These are phyloP conservation scores for Corymbia calophylla DNA, from an alignment of 441 rosid species.

Conservation along the genomic window DNA sequence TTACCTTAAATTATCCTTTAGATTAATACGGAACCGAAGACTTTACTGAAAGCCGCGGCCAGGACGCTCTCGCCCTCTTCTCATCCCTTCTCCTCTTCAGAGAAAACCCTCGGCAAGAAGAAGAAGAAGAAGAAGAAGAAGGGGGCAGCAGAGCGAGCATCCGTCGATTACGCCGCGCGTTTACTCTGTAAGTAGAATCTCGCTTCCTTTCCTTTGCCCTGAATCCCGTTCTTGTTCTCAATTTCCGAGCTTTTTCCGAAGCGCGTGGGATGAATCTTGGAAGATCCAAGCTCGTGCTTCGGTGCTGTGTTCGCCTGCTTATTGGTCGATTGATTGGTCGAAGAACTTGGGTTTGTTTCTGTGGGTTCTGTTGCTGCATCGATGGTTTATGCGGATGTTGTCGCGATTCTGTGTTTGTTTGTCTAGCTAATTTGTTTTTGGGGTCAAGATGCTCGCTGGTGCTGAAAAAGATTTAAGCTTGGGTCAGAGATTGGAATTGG, in stretches of 20 bases:
- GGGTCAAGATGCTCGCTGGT: background rate
- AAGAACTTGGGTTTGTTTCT: background rate
- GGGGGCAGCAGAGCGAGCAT: background rate
- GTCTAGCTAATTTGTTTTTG: background rate
- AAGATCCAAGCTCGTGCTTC: background rate
- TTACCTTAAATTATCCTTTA: background rate
- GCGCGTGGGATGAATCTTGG: background rate
- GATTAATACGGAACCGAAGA: background rate
- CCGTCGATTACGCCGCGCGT: background rate
- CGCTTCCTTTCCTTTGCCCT: background rate
- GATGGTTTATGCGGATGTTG: background rate
- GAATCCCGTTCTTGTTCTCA: background rate
- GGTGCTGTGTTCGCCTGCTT: background rate
- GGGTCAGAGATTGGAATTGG: background rate
- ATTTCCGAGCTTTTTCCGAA: background rate
- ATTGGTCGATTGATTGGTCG: background rate
- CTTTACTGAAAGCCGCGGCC: background rate
- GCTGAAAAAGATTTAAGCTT: background rate
- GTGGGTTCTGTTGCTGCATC: background rate
- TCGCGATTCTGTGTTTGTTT: background rate
- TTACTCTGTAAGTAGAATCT: background rate
- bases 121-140: background rate
- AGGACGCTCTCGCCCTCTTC: background rate
- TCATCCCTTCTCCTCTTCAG: background rate
- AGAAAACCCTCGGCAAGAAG: background rate